Conservation (phyloP, 371 early-diverging fungal species). For the Mortierella sp. region DNA sequence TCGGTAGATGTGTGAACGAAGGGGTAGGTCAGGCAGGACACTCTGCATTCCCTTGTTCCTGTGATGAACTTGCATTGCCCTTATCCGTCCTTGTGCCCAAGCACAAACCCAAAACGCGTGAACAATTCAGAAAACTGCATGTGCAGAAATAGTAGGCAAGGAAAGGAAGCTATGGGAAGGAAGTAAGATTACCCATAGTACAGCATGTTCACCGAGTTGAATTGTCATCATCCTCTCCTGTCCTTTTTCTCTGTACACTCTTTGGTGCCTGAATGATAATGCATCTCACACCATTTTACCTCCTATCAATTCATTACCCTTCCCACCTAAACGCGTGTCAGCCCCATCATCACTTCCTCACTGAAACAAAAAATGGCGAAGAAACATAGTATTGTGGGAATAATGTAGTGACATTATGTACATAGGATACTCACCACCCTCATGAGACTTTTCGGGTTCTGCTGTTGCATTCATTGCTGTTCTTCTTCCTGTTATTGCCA, state of each 20-base stretch:
- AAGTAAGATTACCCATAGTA: background rate
- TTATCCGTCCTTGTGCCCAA: background rate
- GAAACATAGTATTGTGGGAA: background rate
- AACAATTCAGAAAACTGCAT: background rate
- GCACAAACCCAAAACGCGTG: background rate
- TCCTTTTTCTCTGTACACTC: no score
- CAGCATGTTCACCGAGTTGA: background rate
- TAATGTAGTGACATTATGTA: background rate
- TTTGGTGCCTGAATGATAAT: background rate
- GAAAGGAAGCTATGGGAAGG: background rate
- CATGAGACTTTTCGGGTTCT: background rate
- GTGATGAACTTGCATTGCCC: background rate
- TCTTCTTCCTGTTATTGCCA: no score
- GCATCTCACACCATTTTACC: background rate
- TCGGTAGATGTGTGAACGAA: background rate
- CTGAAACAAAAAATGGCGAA: background rate
- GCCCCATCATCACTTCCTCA: background rate
- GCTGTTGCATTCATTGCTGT: conserved; percentile 9
- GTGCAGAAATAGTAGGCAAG: background rate
- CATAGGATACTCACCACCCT: conserved; percentile 11
- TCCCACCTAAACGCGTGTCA: background rate
- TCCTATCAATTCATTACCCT: no score
- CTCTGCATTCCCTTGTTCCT: background rate
- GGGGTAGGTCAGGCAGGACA: background rate
- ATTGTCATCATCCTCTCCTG: no score